A percentile compares a stretch with the other conserved stretches of the same genome.
These are phyloP conservation scores for Canariomyces notabilis DNA, from an alignment of 2,329 filamentous ascomycete genomes.

Conservation along the genomic window DNA sequence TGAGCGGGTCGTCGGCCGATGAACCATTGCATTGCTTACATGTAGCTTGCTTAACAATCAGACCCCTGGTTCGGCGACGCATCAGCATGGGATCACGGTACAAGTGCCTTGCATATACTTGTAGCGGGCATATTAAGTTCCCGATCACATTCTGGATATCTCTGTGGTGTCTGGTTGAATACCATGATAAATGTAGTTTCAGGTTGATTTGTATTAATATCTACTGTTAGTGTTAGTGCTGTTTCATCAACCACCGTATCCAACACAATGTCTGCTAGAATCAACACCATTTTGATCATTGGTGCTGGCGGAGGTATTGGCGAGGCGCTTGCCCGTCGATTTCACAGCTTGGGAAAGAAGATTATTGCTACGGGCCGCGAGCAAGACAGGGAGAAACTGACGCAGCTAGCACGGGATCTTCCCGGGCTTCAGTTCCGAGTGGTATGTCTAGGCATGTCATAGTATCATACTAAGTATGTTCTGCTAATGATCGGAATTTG, in stretches of 20 bases:
- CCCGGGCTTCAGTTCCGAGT: neutral
- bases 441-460: neutral
- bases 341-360: neutral
- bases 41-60: too few relatives aligned
- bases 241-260: too few relatives aligned
- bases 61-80: too few relatives aligned
- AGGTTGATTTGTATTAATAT: neutral
- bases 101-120: too few relatives aligned
- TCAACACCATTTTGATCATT: neutral
- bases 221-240: too few relatives aligned
- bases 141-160: too few relatives aligned
- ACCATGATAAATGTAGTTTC: too few relatives aligned
- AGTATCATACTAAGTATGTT: neutral
- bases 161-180: too few relatives aligned
- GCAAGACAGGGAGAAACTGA: neutral
- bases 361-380: neutral
- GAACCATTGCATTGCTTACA: too few relatives aligned
- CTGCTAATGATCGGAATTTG: neutral
- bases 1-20: too few relatives aligned
- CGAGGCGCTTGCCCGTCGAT: neutral
- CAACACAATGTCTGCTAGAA: neutral
- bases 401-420: neutral
- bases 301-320: conserved; percentile 1
- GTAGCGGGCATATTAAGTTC: too few relatives aligned
- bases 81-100: too few relatives aligned